Percentiles rank a stretch among this genome's conserved stretches.
phyloP scores from a whole-genome alignment of 768 basidiomycete species.

The Mycena floridula region DNA sequence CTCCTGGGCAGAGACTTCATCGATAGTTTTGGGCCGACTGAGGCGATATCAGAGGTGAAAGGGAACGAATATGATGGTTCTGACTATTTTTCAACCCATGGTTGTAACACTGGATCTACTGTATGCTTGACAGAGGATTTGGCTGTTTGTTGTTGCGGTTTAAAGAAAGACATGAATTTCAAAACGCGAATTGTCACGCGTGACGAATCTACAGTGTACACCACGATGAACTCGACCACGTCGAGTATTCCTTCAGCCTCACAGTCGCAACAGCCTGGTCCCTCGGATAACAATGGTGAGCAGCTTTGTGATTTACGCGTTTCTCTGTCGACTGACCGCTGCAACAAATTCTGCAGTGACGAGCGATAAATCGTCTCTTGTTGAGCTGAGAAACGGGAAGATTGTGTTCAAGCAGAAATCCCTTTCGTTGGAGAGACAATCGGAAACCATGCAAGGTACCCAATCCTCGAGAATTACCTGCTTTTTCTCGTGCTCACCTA shows the following conservation, averaged over 20 bases:
- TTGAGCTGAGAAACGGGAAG: constrained; percentile 74
- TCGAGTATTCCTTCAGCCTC: constrained; percentile 17
- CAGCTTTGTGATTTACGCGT: too few species aligned
- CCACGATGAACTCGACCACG: constrained; percentile 26
- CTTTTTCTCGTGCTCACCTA: constrained; percentile 4
- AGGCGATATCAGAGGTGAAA: constrained; percentile 2
- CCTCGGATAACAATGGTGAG: too few species aligned
- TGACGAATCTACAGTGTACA: constrained; percentile 15
- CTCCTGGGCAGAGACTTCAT: constrained; percentile 96
- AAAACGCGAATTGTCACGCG: constrained; percentile 21
- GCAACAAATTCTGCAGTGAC: constrained; percentile 27
- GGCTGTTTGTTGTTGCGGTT: constrained; percentile 34
- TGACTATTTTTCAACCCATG: constrained; percentile 99
- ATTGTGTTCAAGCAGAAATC: constrained; percentile 72
- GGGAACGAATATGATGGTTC: constrained; percentile 15
- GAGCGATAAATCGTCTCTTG: constrained; percentile 37
- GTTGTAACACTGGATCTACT: constrained; percentile 60
- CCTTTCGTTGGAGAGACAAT: constrained; percentile 68
- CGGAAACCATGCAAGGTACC: constrained; percentile 81
- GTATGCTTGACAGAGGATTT: constrained; percentile 37
- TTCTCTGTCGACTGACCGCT: too few species aligned
- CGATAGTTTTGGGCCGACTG: constrained; percentile 96
- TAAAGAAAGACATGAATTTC: constrained; percentile 71
- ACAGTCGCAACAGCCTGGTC: constrained; percentile 28
- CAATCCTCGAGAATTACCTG: constrained; percentile 13